phyloP scores from a whole-genome alignment of 2,329 filamentous ascomycete genomes.

The Calcarisporium arbuscula region DNA sequence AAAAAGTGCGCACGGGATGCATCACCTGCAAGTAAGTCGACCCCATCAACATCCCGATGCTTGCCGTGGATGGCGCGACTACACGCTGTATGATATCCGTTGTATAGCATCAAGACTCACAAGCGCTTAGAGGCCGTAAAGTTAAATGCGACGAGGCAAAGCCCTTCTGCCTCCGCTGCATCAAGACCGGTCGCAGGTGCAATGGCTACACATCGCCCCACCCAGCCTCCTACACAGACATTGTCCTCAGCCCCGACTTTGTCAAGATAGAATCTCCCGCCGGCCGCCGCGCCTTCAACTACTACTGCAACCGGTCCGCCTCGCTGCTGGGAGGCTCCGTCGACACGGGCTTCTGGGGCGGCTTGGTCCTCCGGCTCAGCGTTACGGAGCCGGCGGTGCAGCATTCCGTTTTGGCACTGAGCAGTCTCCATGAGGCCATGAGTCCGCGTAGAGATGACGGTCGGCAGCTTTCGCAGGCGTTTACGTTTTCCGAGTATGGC shows the following conservation, averaged over 20 bases:
- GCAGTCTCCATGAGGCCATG: conserved; percentile 36
- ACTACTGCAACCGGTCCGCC: conserved; percentile 28
- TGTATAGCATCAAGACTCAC: too few species aligned
- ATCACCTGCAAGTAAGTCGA: too few species aligned
- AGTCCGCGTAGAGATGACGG: conserved; percentile 14
- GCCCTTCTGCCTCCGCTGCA: conserved; percentile 46
- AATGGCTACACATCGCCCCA: conserved; percentile 41
- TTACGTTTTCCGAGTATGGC: conserved; percentile 35
- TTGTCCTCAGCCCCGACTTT: conserved; percentile 8
- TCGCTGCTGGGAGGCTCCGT: conserved; percentile 36
- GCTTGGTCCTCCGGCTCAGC: conserved; percentile 38
- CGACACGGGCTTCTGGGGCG: conserved; percentile 36
- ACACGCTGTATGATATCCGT: too few species aligned
- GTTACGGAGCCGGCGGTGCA: conserved; percentile 38
- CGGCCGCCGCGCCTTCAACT: conserved; percentile 24
- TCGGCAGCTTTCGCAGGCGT: conserved; percentile 13
- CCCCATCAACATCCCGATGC: too few species aligned
- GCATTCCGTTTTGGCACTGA: conserved; percentile 44
- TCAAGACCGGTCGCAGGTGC: conserved; percentile 48
- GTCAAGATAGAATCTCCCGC: conserved; percentile 14
- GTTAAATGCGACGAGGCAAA: conserved; percentile 53
- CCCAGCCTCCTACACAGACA: conserved; percentile 11
- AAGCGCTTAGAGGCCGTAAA: conserved; percentile 47
- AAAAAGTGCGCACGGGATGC: too few species aligned
- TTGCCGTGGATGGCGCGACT: too few species aligned